A percentile compares a stretch with the other conserved stretches of the same genome.
Conservation (phyloP, 1,139 yeast genomes). For the Sugiyamaella japonica region DNA sequence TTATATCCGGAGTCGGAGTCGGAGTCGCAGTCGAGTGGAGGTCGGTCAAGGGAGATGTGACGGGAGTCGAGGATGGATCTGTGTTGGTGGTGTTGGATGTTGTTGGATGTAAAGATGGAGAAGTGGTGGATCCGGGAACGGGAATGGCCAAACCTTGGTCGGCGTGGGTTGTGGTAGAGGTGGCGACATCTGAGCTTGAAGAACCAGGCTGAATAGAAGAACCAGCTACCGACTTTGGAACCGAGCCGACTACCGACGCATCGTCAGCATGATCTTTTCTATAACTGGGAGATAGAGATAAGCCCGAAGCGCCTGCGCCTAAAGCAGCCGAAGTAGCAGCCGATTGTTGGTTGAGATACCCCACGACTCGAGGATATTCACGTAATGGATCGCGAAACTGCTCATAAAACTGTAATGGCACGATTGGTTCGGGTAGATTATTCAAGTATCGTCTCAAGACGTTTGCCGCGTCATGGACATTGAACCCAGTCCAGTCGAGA, state of each 20-base stretch:
- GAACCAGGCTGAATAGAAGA: neutral
- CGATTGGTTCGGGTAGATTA: constrained; percentile 87
- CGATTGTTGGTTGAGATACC: constrained; percentile 50
- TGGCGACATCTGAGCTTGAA: neutral
- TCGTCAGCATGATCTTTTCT: constrained; percentile 6
- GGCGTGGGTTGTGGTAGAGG: too few relatives aligned
- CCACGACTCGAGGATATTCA: constrained; percentile 58
- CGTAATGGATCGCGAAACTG: constrained; percentile 75
- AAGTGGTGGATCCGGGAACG: neutral
- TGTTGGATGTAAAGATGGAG: neutral
- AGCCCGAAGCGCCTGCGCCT: constrained; percentile 12
- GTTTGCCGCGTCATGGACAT: constrained; percentile 98
- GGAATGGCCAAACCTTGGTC: neutral
- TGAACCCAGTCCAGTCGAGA: constrained; percentile 86
- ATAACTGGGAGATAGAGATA: constrained; percentile 10
- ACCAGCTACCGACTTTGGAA: neutral
- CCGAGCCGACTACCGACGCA: constrained; percentile 1
- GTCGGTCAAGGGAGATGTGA: neutral
- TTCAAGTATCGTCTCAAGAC: constrained; percentile 81
- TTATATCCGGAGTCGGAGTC: constrained; percentile 7
- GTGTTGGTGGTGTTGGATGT: constrained; percentile 8
- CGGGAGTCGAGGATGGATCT: neutral
- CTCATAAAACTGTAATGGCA: constrained; percentile 77
- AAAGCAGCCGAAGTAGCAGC: constrained; percentile 17
- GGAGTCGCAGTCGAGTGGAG: too few relatives aligned